These are phyloP conservation scores for Elongisporangium prolatum DNA, from an alignment of 352 stramenopile species.

Conservation along the genomic window DNA sequence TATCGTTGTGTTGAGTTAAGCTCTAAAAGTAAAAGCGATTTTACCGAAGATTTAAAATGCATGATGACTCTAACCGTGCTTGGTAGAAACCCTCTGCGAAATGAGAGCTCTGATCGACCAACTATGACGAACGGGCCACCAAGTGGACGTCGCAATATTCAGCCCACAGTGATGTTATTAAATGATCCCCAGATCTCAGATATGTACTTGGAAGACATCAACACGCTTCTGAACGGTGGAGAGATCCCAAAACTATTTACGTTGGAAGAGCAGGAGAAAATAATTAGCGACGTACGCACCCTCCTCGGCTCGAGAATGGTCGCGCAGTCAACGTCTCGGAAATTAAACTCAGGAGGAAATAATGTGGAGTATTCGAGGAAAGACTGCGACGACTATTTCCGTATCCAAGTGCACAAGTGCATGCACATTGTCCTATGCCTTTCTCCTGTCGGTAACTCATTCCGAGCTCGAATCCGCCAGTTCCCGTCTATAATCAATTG, in stretches of 20 bases:
- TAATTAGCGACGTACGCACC: slow-evolving; percentile 53
- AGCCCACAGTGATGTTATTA: slow-evolving; percentile 69
- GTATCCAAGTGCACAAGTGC: slow-evolving; percentile 65
- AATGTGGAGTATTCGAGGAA: slow-evolving; percentile 36
- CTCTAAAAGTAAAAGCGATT: slow-evolving; percentile 86
- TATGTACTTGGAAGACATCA: slow-evolving; percentile 83
- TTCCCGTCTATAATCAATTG: slow-evolving; percentile 93
- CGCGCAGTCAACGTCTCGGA: neutral
- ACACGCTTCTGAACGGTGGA: slow-evolving; percentile 83
- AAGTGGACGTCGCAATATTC: slow-evolving; percentile 1
- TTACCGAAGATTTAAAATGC: slow-evolving; percentile 83
- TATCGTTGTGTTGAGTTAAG: slow-evolving; percentile 82
- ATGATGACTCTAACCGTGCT: slow-evolving; percentile 45
- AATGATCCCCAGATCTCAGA: slow-evolving; percentile 86
- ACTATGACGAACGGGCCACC: slow-evolving; percentile 2
- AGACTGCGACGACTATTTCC: slow-evolving; percentile 81
- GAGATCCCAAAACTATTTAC: slow-evolving; percentile 86
- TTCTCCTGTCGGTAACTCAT: slow-evolving; percentile 72
- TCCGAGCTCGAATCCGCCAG: slow-evolving; percentile 82
- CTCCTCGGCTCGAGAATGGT: slow-evolving; percentile 17
- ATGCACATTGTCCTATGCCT: slow-evolving; percentile 93
- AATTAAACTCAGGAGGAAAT: neutral
- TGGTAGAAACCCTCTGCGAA: slow-evolving; percentile 12
- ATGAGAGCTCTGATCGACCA: slow-evolving; percentile 3
- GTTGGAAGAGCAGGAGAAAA: slow-evolving; percentile 79